phyloP scores from a whole-genome alignment of 441 rosid species.

The Adansonia grandidieri region DNA sequence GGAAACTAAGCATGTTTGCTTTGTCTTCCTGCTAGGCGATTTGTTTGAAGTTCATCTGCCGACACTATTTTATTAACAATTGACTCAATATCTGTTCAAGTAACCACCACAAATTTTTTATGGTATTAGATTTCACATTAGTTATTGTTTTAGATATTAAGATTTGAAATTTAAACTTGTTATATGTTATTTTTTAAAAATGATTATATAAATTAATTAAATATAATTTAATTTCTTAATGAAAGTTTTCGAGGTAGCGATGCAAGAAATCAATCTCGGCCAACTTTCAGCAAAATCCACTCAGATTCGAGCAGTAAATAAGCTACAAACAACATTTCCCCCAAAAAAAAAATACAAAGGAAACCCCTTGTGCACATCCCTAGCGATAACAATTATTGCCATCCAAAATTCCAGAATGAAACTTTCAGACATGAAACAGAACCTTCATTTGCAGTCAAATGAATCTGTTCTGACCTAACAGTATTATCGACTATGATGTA shows the following conservation, averaged over 20 bases:
- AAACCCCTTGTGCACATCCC: background rate
- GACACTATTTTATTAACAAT: background rate
- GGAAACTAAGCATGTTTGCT: no score
- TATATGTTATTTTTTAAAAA: no score
- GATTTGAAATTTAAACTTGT: no score
- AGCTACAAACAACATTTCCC: conserved; percentile 1
- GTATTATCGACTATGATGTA: background rate
- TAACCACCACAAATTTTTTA: background rate
- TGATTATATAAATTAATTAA: no score
- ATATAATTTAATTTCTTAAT: background rate
- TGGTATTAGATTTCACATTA: no score
- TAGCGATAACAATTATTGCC: background rate
- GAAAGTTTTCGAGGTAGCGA: background rate
- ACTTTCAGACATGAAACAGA: background rate
- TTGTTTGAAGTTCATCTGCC: background rate
- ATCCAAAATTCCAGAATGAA: background rate
- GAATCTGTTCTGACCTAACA: background rate
- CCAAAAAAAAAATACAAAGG: background rate
- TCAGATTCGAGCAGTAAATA: background rate
- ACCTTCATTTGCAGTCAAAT: background rate
- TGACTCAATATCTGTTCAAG: background rate
- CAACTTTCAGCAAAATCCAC: background rate
- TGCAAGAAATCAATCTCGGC: background rate
- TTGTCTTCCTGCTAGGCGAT: background rate
- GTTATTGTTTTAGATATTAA: no score